Base-by-base conservation (phyloP, 1,139 yeast genomes). In the Magnusiomyces suaveolens region DNA sequence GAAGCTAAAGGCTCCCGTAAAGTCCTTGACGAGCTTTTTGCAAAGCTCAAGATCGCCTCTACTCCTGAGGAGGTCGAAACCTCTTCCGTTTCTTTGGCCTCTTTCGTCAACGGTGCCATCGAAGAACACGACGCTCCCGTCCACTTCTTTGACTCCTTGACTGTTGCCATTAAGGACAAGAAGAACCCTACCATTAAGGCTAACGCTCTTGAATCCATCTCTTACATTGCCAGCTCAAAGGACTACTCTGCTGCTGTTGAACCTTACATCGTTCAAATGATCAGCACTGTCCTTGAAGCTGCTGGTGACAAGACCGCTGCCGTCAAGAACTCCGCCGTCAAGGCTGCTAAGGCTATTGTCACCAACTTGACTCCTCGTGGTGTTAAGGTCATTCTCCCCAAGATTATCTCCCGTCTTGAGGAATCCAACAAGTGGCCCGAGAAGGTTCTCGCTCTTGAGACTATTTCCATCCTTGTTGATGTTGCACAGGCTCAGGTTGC, bases 41-140 rank as follows among this genome's bases (percentile, higher is more conserved):
- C 85, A 76, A 87, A 88, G 80, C 82, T 92, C 72, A 77, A 92
- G 74, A 87, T 92, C 73, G 96, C 97, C 68, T 71, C 84, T 64
- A 73, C 82, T 56, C 69, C 66, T 48, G 96, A 88, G 68, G 84
- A 83, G 72, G 83, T 90, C 75, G 83, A 81, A 62, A 84, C 81
- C 71, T 94, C 95, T 71, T 94, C 97, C 71, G 73, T 85, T 68
- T 88, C 87, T 73, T 87, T 92, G 69, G 82, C 97, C 64, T 82
- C 95, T 61, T 90, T 92, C 80, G 81, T 92, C 76, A 92, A 90
- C 78, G 95, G 97, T 64, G 87, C 94, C 69, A 89, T 90, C 75
- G 92, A 90, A 73, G 98, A 92, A 79, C 97, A 92, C 77, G 97
- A 90, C 76, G 95, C 90, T 64, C 98, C 99, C 68, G 83, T 79